Conservation (phyloP, 768 basidiomycete species). For the Amyloporia xantha region DNA sequence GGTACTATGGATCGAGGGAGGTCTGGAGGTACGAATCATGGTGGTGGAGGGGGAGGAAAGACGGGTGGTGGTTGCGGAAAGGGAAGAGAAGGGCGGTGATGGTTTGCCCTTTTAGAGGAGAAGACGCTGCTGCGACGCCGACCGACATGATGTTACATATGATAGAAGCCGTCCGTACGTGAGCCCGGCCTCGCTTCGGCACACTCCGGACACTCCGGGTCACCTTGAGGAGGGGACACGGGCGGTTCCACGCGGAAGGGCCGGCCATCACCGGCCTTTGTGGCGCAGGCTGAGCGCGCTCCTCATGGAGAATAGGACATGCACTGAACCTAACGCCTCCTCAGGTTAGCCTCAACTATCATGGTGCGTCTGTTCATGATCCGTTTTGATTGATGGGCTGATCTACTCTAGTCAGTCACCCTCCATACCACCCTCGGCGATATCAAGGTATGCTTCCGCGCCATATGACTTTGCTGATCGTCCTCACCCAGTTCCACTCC, state of each 20-base stretch:
- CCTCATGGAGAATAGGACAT: too few relatives aligned
- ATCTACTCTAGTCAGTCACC: conserved; percentile 66
- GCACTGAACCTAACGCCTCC: neutral
- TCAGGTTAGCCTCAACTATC: too few relatives aligned
- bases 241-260: neutral
- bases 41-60: conserved; percentile 22
- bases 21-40: conserved; percentile 44
- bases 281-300: too few relatives aligned
- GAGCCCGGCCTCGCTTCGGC: neutral
- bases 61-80: conserved; percentile 12
- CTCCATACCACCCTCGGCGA: conserved; percentile 93
- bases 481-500: too few relatives aligned
- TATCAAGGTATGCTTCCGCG: conserved; percentile 60
- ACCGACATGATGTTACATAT: conserved; percentile 2
- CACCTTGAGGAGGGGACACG: too few relatives aligned
- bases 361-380: neutral
- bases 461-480: neutral
- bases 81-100: conserved; percentile 8
- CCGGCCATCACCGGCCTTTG: conserved; percentile 1
- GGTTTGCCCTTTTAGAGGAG: neutral
- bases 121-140: neutral
- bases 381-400: conserved; percentile 2
- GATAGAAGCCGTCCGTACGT: neutral
- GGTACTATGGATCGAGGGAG: conserved; percentile 59
- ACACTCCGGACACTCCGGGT: neutral